Percentiles rank a stretch among this genome's conserved stretches.
These are phyloP conservation scores for Sclerotinia spermophila DNA, from an alignment of 2,329 filamentous ascomycete genomes.

Conservation along the genomic window DNA sequence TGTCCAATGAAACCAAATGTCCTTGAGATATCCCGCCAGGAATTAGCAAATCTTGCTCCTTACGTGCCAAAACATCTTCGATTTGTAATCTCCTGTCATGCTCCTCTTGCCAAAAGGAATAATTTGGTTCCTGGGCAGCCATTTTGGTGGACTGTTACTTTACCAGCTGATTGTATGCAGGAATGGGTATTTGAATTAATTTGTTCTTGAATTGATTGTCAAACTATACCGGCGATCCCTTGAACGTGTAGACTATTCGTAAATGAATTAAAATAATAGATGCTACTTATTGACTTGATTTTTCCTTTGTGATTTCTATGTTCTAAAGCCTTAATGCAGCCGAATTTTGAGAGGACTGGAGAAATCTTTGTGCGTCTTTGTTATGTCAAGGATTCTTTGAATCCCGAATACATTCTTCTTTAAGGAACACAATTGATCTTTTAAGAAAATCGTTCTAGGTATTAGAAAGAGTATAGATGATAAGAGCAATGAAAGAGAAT, in stretches of 20 bases:
- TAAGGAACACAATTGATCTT: constrained; percentile 2
- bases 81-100: background rate
- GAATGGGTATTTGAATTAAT: background rate
- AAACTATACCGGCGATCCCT: background rate
- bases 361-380: constrained; percentile 13
- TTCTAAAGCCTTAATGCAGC: background rate
- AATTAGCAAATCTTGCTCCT: background rate
- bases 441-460: background rate
- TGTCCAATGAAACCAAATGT: background rate
- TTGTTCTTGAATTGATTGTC: background rate
- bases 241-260: background rate
- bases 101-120: constrained; percentile 4
- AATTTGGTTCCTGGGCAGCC: background rate
- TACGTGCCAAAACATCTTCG: background rate
- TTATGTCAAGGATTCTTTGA: background rate
- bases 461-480: too few species aligned
- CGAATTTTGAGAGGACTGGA: background rate
- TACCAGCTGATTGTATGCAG: background rate
- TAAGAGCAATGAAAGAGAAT: background rate
- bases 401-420: background rate
- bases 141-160: background rate
- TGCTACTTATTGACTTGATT: background rate
- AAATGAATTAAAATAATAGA: background rate
- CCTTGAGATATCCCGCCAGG: background rate
- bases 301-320: background rate